These are phyloP conservation scores for Yarrowia yakushimensis DNA, from an alignment of 805 yeast genomes.

Conservation along the genomic window DNA sequence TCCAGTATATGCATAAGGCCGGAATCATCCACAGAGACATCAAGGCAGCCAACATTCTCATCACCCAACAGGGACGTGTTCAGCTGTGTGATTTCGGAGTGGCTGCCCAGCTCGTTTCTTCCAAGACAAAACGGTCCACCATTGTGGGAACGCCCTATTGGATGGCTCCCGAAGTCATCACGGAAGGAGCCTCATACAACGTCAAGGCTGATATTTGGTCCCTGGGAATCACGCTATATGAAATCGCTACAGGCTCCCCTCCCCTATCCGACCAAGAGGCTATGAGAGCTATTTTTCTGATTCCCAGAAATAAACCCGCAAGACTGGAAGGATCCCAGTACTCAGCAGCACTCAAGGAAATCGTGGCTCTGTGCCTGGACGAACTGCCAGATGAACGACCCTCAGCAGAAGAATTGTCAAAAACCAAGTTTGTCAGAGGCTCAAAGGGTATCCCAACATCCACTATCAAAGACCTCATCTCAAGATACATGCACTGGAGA, in stretches of 20 bases:
- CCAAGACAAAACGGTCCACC: slow-evolving; percentile 76
- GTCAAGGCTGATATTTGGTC: slow-evolving; percentile 98
- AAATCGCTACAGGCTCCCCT: slow-evolving; percentile 94
- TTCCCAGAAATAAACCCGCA: slow-evolving; percentile 91
- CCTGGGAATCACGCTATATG: slow-evolving; percentile 88
- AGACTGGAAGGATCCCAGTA: slow-evolving; percentile 87
- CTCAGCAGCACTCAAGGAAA: slow-evolving; percentile 72
- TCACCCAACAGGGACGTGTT: slow-evolving; percentile 83
- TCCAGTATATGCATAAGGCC: slow-evolving; percentile 75
- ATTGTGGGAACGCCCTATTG: slow-evolving; percentile 67
- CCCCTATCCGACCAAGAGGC: slow-evolving; percentile 97
- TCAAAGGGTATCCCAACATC: slow-evolving; percentile 59
- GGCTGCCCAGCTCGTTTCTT: slow-evolving; percentile 84
- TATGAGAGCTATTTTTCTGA: slow-evolving; percentile 87
- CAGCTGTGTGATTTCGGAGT: slow-evolving; percentile 97
- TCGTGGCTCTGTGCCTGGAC: slow-evolving; percentile 86
- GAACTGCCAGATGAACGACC: slow-evolving; percentile 90
- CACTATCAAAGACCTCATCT: slow-evolving; percentile 67
- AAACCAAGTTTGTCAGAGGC: slow-evolving; percentile 65
- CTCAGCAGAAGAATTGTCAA: slow-evolving; percentile 76
- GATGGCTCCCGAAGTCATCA: slow-evolving; percentile 57
- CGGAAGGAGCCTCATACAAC: slow-evolving; percentile 44
- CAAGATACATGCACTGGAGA: slow-evolving; percentile 53
- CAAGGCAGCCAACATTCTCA: slow-evolving; percentile 92
- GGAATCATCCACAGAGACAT: slow-evolving; percentile 96